Evolutionary conservation across 2,329 filamentous ascomycete genomes (phyloP).

Genomic region (Neonectria magnoliae): DNA sequence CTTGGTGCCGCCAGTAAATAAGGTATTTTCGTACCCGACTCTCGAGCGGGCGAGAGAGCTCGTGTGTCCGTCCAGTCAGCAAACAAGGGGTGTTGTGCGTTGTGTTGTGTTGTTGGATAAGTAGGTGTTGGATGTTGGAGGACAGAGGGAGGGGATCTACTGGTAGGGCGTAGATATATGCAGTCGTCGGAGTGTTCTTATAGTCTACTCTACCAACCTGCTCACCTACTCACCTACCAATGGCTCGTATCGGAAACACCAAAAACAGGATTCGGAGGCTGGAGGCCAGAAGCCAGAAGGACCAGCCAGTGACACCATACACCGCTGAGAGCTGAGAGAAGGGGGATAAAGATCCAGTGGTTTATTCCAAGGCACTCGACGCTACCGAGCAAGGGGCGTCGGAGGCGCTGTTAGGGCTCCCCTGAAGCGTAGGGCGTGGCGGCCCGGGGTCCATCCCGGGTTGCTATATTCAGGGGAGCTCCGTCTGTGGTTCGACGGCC

Average conservation of each 20-base stretch:
- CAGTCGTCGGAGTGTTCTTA: too few species aligned
- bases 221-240: too few species aligned
- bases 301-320: background rate
- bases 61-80: too few species aligned
- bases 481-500: slow-evolving; percentile 29
- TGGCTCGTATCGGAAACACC: too few species aligned
- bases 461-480: slow-evolving; percentile 36
- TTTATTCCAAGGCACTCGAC: background rate
- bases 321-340: background rate
- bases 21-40: background rate
- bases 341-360: too few species aligned
- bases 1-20: background rate
- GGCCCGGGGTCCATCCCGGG: slow-evolving; percentile 16
- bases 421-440: slow-evolving; percentile 20
- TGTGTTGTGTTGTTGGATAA: too few species aligned
- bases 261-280: too few species aligned
- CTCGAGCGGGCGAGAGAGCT: too few species aligned
- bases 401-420: slow-evolving; percentile 7
- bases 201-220: too few species aligned
- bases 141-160: too few species aligned
- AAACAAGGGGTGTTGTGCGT: background rate
- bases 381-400: background rate
- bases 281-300: background rate
- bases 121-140: too few species aligned
- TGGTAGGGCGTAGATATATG: too few species aligned